Percentiles rank a stretch among this genome's conserved stretches.
These are phyloP conservation scores for Polyporus arcularius DNA, from an alignment of 768 basidiomycete species.

Conservation along the genomic window DNA sequence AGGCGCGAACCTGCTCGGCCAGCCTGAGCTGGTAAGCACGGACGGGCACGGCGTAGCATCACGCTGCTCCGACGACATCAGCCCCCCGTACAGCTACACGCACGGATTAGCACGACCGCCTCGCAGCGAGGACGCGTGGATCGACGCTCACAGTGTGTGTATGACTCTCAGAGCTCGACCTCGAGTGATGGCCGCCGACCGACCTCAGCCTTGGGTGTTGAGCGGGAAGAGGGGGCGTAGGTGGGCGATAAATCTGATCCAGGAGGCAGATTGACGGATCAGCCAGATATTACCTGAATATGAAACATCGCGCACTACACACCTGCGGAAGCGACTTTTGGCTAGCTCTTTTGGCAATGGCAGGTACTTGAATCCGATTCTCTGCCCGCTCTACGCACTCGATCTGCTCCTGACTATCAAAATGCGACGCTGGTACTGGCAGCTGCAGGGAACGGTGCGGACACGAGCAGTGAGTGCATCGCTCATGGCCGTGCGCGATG, in stretches of 20 bases:
- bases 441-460: conserved; percentile 15
- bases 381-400: conserved; percentile 6
- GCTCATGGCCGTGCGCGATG: background rate
- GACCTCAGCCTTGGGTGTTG: conserved; percentile 16
- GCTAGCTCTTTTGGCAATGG: conserved; percentile 7
- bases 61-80: conserved; percentile 6
- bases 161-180: conserved; percentile 12
- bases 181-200: background rate
- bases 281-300: background rate
- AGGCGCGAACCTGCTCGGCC: background rate
- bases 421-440: conserved; percentile 3
- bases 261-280: conserved; percentile 9
- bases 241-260: conserved; percentile 32
- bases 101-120: background rate
- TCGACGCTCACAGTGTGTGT: conserved; percentile 2
- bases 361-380: background rate
- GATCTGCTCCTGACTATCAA: background rate
- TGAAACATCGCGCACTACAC: conserved; percentile 3
- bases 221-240: conserved; percentile 34
- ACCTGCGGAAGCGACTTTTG: conserved; percentile 24
- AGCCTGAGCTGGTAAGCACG: background rate
- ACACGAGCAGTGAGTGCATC: conserved; percentile 5
- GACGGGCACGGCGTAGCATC: conserved; percentile 1
- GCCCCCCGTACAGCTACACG: conserved; percentile 10
- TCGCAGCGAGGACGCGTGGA: background rate